A percentile compares a stretch with the other conserved stretches of the same genome.
These are phyloP conservation scores for Mycena metata DNA, from an alignment of 768 basidiomycete species.

Conservation along the genomic window DNA sequence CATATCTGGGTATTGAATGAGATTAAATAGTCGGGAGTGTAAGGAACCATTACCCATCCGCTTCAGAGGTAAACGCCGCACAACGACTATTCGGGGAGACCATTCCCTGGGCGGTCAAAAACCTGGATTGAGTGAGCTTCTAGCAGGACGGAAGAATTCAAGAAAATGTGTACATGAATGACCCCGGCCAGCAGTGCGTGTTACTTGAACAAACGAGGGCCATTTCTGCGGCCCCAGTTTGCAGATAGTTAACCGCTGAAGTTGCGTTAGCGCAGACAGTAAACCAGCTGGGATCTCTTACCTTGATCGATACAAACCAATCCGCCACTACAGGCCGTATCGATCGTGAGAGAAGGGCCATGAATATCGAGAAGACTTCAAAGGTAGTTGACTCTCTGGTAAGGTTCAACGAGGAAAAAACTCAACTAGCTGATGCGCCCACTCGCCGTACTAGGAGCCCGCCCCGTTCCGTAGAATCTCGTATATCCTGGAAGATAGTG, in stretches of 20 bases:
- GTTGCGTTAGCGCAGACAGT: not conserved
- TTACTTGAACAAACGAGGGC: constrained; percentile 36
- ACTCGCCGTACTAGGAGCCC: constrained; percentile 32
- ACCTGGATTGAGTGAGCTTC: constrained; percentile 9
- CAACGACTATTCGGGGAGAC: constrained; percentile 33
- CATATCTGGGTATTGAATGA: constrained; percentile 23
- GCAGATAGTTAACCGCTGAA: constrained; percentile 27
- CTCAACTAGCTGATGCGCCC: constrained; percentile 38
- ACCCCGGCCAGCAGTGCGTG: constrained; percentile 37
- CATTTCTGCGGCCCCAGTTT: constrained; percentile 28
- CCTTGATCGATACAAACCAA: constrained; percentile 37
- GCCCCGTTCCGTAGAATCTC: constrained; percentile 34
- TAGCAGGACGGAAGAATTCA: not conserved
- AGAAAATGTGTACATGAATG: constrained; percentile 23
- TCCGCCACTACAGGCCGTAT: constrained; percentile 38
- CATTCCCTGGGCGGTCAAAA: constrained; percentile 35
- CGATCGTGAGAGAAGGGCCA: constrained; percentile 36
- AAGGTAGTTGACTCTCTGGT: not conserved
- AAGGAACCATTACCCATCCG: constrained; percentile 26
- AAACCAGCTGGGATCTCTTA: not conserved
- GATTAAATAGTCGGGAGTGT: no score
- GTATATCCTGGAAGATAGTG: constrained; percentile 27
- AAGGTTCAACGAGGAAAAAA: not conserved
- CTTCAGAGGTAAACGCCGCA: constrained; percentile 32
- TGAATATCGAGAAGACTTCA: constrained; percentile 36